Evolutionary conservation across 805 yeast genomes (phyloP), one percentile per base, ranked within the genome.

Genomic region (Starmerella asiatica): DNA sequence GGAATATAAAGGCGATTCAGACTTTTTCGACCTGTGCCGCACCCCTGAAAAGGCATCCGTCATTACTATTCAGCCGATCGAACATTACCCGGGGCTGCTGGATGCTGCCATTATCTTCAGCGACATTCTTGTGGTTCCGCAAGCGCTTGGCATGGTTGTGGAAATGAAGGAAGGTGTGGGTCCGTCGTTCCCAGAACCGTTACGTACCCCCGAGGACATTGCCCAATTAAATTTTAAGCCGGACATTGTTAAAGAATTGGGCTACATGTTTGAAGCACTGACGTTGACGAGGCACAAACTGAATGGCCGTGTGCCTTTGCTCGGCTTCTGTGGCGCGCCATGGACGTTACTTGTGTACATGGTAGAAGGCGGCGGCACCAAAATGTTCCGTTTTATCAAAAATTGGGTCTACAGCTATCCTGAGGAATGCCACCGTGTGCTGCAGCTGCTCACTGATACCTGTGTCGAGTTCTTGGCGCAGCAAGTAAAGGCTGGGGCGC

Each of bases 21-120:
- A 91, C 61, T 91, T 91, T 59, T 91, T 91, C 55, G 94, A 85
- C 56, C 76, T 91, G n/a, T 91, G 98, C 57, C 70, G 91, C 54
- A 91, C 83, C 57, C 84, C 97, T 1, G 96, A 88, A 58, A 74
- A 80, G 50, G 98, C 97, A 1, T 75, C 93, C 21, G 88, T 73
- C 39, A 84, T 91, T 57, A 91, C 98, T 1, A 86, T 91, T 47
- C 98, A 91, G 63, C 98, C 98, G 4, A 73, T 91, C 40, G 83
- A 78, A 40, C 94, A 82, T 53, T 91, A 74, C 56, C 77, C 78
- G 41, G 96, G 94, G 0, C 67, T 86, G 39, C 70, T 88, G 36
- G 98, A 91, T 56, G 97, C 97, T 4, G 98, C 98, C 4, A 91
- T 91, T 51, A 91, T 91, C 42, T 91, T 91, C 65, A 77, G 86